Evolutionary conservation across 768 basidiomycete species (phyloP).

Genomic region (Boletellus ananas): DNA sequence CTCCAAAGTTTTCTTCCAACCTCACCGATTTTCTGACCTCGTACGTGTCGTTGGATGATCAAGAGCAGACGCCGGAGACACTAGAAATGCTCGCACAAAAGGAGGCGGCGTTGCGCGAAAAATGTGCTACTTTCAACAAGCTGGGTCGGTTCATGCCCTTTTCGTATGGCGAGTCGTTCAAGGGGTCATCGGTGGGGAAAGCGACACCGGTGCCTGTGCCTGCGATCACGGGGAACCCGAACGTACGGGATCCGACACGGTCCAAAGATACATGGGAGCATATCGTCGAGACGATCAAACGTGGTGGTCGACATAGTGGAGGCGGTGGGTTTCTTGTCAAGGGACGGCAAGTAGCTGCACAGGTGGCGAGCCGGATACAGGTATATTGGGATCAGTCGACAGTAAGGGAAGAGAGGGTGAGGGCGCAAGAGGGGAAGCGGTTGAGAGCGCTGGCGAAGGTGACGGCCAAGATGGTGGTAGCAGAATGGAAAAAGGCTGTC

Average conservation of each 20-base stretch:
- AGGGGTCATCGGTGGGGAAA: constrained; percentile 4
- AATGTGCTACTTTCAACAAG: constrained; percentile 40
- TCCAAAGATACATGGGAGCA: constrained; percentile 54
- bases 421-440: constrained; percentile 61
- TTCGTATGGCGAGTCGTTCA: constrained; percentile 31
- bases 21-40: constrained; percentile 57
- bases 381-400: constrained; percentile 73
- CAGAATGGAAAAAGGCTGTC: constrained; percentile 87
- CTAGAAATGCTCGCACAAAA: constrained; percentile 36
- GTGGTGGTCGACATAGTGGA: constrained; percentile 17
- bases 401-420: constrained; percentile 56
- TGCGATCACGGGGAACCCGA: constrained; percentile 13
- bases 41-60: constrained; percentile 51
- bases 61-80: constrained; percentile 41
- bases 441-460: constrained; percentile 65
- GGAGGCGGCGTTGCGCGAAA: constrained; percentile 44
- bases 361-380: constrained; percentile 62
- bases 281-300: constrained; percentile 46
- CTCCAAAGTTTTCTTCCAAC: constrained; percentile 49
- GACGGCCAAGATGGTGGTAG: constrained; percentile 63
- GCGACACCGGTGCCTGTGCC: constrained; percentile 1
- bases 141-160: constrained; percentile 46
- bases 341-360: constrained; percentile 45
- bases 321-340: constrained; percentile 11
- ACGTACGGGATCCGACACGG: constrained; percentile 24